Conservation (phyloP, 805 yeast species). For the Saccharomyces mikatae region DNA sequence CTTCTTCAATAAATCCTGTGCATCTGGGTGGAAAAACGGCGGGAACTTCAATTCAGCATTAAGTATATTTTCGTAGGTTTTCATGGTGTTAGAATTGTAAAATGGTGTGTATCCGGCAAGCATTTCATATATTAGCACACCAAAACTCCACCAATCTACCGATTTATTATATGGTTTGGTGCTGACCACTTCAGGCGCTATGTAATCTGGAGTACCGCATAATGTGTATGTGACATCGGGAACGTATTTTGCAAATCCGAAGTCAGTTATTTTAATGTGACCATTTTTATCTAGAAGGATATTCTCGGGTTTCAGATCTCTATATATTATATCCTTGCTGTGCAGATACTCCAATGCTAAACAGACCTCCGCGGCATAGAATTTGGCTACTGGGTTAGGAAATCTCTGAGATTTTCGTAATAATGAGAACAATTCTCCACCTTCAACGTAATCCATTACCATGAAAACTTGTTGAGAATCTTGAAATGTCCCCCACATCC, state of each 20-base stretch:
- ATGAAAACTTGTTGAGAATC: slow-evolving; percentile 76
- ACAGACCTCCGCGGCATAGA: slow-evolving; percentile 86
- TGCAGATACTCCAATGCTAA: slow-evolving; percentile 85
- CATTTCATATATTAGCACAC: slow-evolving; percentile 88
- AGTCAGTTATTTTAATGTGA: slow-evolving; percentile 85
- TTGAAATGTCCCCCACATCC: slow-evolving; percentile 97
- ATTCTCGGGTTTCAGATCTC: slow-evolving; percentile 91
- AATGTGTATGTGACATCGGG: slow-evolving; percentile 86
- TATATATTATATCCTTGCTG: slow-evolving; percentile 74
- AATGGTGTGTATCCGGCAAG: slow-evolving; percentile 92
- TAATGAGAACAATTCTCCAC: slow-evolving; percentile 85
- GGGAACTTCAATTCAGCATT: slow-evolving; percentile 76
- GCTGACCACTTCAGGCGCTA: slow-evolving; percentile 92
- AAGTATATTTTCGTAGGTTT: slow-evolving; percentile 86
- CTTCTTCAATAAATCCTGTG: slow-evolving; percentile 59
- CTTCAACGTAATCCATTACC: slow-evolving; percentile 96
- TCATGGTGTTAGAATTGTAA: slow-evolving; percentile 87
- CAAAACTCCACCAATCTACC: slow-evolving; percentile 97
- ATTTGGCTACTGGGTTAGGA: slow-evolving; percentile 93
- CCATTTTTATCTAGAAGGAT: slow-evolving; percentile 82
- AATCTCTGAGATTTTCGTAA: slow-evolving; percentile 83
- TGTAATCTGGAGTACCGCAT: slow-evolving; percentile 94
- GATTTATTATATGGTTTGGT: slow-evolving; percentile 91
- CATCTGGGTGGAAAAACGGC: slow-evolving; percentile 66
- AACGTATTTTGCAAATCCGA: slow-evolving; percentile 92